A percentile compares a stretch with the other conserved stretches of the same genome.
phyloP scores from a whole-genome alignment of 208 protist species.

The Leishmania major region DNA sequence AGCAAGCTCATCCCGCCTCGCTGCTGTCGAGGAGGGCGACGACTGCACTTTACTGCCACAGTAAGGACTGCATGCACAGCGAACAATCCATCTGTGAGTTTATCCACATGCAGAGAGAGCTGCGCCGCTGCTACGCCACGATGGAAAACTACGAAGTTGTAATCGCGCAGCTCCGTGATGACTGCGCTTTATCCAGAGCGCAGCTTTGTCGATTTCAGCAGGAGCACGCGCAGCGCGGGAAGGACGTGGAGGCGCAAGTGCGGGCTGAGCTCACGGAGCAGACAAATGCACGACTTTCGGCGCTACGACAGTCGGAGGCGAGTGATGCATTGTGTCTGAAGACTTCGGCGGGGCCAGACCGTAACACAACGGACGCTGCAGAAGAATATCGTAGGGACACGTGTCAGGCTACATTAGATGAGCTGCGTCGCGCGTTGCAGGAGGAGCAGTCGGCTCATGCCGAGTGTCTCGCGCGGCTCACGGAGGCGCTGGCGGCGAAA shows the following conservation, averaged over 20 bases:
- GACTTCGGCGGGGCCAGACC: background rate
- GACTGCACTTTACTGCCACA: conserved; percentile 18
- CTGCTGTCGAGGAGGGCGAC: background rate
- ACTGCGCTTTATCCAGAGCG: conserved; percentile 7
- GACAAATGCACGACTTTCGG: background rate
- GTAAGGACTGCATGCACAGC: conserved; percentile 64
- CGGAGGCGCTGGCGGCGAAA: background rate
- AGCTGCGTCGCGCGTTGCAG: conserved; percentile 12
- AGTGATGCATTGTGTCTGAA: background rate
- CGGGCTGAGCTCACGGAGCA: conserved; percentile 17
- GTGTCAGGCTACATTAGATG: conserved; percentile 8
- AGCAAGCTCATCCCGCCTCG: background rate
- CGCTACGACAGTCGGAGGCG: background rate
- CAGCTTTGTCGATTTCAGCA: conserved; percentile 12
- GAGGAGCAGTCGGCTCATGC: conserved; percentile 19
- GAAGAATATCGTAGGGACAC: background rate
- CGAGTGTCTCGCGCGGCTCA: conserved; percentile 5
- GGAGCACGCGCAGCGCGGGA: conserved; percentile 3
- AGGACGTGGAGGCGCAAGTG: conserved; percentile 15
- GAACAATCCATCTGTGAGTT: conserved; percentile 74
- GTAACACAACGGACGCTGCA: background rate
- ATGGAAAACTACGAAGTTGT: conserved; percentile 42
- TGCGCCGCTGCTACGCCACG: conserved; percentile 50
- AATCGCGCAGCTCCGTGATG: conserved; percentile 25
- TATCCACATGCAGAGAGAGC: conserved; percentile 58